Percentiles rank a stretch among this genome's conserved stretches.
These are phyloP conservation scores for Candida buenavistaensis DNA, from an alignment of 1,139 yeast genomes.

Conservation along the genomic window DNA sequence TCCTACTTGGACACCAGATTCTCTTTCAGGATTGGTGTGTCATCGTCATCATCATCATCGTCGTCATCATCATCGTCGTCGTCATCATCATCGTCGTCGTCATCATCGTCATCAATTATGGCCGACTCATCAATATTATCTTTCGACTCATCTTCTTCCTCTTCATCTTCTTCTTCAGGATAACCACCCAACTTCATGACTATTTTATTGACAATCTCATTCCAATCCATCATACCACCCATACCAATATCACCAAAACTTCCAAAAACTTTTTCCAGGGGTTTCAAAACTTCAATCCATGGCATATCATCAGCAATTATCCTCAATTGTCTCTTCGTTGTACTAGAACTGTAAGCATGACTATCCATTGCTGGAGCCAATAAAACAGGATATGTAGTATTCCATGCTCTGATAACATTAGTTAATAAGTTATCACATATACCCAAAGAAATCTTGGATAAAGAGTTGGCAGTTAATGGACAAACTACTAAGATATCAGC, in stretches of 20 bases:
- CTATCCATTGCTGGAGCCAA: conserved; percentile 95
- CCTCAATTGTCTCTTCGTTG: conserved; percentile 78
- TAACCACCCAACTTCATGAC: conserved; percentile 86
- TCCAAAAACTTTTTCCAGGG: conserved; percentile 90
- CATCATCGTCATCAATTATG: conserved; percentile 39
- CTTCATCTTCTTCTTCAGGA: conserved; percentile 84
- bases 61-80: conserved; percentile 46
- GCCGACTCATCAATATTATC: conserved; percentile 38
- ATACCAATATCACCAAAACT: conserved; percentile 93
- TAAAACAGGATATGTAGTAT: conserved; percentile 79
- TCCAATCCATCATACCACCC: conserved; percentile 92
- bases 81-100: conserved; percentile 47
- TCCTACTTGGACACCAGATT: background rate
- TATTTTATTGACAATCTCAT: conserved; percentile 83
- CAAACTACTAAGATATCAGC: conserved; percentile 89
- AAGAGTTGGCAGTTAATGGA: conserved; percentile 86
- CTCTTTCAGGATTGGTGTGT: conserved; percentile 18
- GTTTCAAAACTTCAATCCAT: conserved; percentile 85
- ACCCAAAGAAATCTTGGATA: conserved; percentile 88
- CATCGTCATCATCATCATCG: conserved; percentile 40
- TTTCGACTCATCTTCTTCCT: conserved; percentile 57
- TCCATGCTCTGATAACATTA: conserved; percentile 90
- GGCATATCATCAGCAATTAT: conserved; percentile 84
- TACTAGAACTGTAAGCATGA: conserved; percentile 82
- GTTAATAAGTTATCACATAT: conserved; percentile 87